Conservation (phyloP, 345 rosid species). For the Arabidopsis suecica region DNA sequence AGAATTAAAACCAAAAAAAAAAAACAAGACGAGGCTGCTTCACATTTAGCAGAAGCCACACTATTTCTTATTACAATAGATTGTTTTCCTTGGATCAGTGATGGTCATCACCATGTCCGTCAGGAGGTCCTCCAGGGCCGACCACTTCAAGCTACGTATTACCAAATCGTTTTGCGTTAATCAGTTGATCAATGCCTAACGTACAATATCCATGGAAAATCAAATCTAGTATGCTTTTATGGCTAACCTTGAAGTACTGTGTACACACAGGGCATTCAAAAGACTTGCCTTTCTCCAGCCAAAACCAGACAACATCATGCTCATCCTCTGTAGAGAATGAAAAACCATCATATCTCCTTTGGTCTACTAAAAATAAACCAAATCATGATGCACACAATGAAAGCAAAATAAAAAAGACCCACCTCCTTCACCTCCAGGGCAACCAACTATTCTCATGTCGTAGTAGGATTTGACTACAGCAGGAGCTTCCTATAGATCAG, state of each 20-base stretch:
- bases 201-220: not conserved
- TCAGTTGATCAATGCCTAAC: not conserved
- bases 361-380: not conserved
- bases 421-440: constrained; percentile 24
- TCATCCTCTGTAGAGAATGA: constrained; percentile 65
- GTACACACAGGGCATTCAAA: constrained; percentile 79
- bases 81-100: constrained; percentile 27
- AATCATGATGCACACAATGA: not conserved
- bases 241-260: constrained; percentile 70
- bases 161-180: not conserved
- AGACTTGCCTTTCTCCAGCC: constrained; percentile 83
- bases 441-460: constrained; percentile 19
- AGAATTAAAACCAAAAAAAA: not conserved
- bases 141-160: constrained; percentile 63
- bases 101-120: constrained; percentile 63
- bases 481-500: constrained; percentile 4
- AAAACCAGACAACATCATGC: constrained; percentile 91
- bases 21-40: not conserved
- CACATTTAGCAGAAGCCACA: constrained; percentile 10
- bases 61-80: constrained; percentile 14
- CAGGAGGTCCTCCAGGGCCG: constrained; percentile 84
- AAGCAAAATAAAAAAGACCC: not conserved
- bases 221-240: not conserved
- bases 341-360: not conserved
- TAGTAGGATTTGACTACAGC: constrained; percentile 13